A percentile compares a stretch with the other conserved stretches of the same genome.
These are phyloP conservation scores for Phytophthora hybrid DNA, from an alignment of 352 stramenopile species.

Conservation along the genomic window DNA sequence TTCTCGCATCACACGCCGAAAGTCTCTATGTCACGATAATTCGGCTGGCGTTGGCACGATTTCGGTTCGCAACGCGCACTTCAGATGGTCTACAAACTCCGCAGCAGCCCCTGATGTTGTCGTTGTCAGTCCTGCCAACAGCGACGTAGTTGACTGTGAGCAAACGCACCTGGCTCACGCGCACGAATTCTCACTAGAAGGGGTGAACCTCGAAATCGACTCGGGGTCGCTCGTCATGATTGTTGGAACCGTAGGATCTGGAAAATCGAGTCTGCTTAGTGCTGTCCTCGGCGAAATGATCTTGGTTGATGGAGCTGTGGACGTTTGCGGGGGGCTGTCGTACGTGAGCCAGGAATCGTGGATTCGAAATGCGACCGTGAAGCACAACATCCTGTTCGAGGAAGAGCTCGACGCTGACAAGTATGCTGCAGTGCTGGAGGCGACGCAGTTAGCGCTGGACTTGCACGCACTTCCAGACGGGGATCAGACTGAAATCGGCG, in stretches of 20 bases:
- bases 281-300: slow-evolving; percentile 66
- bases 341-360: slow-evolving; percentile 93
- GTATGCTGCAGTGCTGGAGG: slow-evolving; percentile 64
- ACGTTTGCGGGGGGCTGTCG: slow-evolving; percentile 51
- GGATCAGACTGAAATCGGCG: slow-evolving; percentile 95
- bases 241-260: slow-evolving; percentile 54
- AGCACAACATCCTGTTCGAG: slow-evolving; percentile 73
- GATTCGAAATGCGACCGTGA: slow-evolving; percentile 93
- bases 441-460: slow-evolving; percentile 87
- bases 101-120: slow-evolving; percentile 28
- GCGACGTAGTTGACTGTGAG: slow-evolving; percentile 16
- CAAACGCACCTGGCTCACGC: background rate
- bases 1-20: background rate
- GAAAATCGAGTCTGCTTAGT: slow-evolving; percentile 66
- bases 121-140: slow-evolving; percentile 26
- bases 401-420: slow-evolving; percentile 26
- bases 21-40: background rate
- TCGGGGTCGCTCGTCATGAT: slow-evolving; percentile 68
- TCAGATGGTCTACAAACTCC: slow-evolving; percentile 29
- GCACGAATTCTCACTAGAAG: slow-evolving; percentile 38
- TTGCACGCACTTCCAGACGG: slow-evolving; percentile 85
- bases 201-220: slow-evolving; percentile 69
- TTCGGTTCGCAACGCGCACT: slow-evolving; percentile 28
- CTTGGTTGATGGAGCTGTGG: slow-evolving; percentile 28
- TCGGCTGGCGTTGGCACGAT: slow-evolving; percentile 18